phyloP scores from a whole-genome alignment of 1,284 basidiomycete genomes.

The Ustilago nuda region DNA sequence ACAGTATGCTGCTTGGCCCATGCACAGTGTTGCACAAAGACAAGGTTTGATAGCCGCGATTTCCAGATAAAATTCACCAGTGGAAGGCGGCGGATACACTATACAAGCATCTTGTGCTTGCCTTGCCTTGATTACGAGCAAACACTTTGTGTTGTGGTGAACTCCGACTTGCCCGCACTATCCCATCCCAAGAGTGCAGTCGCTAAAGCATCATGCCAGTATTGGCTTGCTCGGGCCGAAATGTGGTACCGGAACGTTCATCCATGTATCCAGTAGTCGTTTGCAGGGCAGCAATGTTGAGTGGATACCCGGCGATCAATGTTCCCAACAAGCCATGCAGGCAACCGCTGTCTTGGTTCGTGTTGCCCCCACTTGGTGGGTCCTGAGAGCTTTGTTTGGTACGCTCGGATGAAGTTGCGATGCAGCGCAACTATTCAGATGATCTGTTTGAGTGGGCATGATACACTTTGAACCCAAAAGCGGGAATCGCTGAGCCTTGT shows the following conservation, averaged over 20 bases:
- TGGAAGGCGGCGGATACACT: not conserved
- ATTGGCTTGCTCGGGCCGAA: not conserved
- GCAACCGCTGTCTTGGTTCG: not conserved
- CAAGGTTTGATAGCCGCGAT: constrained; percentile 10
- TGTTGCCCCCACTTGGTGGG: not conserved
- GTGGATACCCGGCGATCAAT: not conserved
- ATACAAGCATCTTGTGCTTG: not conserved
- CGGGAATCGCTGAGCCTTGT: not conserved
- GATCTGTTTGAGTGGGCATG: not conserved
- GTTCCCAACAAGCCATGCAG: not conserved
- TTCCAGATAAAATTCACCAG: constrained; percentile 7
- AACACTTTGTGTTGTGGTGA: constrained; percentile 12
- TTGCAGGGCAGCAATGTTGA: not conserved
- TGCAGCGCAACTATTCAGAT: not conserved
- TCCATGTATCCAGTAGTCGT: not conserved
- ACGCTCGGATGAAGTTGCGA: not conserved
- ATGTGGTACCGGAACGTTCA: not conserved
- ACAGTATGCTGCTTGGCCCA: constrained; percentile 2
- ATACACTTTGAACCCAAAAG: not conserved
- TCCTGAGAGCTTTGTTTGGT: too few relatives aligned
- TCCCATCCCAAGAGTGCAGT: not conserved
- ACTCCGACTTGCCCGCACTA: constrained; percentile 6
- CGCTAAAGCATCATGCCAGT: too few relatives aligned
- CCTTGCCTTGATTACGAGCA: constrained; percentile 15
- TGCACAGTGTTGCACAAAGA: constrained; percentile 2